Base-by-base conservation (phyloP, 2,329 filamentous ascomycete species). In the Talaromyces sp. region DNA sequence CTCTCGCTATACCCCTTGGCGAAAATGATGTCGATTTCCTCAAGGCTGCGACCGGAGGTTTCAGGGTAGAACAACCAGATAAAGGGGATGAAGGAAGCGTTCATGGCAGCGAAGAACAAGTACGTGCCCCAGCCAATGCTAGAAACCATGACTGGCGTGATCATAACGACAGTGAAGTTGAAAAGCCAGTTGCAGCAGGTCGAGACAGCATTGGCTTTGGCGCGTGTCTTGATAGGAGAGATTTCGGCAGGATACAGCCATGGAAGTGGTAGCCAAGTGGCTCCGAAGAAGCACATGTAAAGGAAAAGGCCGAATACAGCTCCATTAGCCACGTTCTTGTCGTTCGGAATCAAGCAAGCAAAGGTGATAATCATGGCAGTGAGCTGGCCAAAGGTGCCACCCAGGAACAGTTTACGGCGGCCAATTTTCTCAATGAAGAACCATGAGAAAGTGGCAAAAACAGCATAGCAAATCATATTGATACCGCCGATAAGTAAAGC, bases 221-320 rank as follows among this genome's bases (percentile, higher is more conserved):
- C 78, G 51, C 81, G 75, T 6, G 80, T 83, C 69, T 79, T 80
- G 67, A 82, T 76, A 6, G 81, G 80, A 57, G 79, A 81, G 65
- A 81, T 71, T 61, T 81, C 81, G 50, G 80, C 77, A 0, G 79
- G 74, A 60, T 75, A 74, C 56, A 74, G 45, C 84, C 84, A 88
- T 0, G 84, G 84, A 22, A 86, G 77, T 15, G 84, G 84, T 6
- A 87, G 69, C 80, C 83, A 86, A 0, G 83, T 84, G 0, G 84
- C 84, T 35, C 85, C 86, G 62, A 88, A 88, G 57, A 84, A 85
- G 4, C 84, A 83, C 65, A 88, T 88, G 71, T 87, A 89, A 2
- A 84, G 80, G 73, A 89, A 89, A 11, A 89, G 73, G 58, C 85
- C 85, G 2, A 87, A 84, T 9, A 80, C 71, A 5, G 73, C 72